Base-by-base conservation (phyloP, 371 early-diverging fungal species). In the Thermomucor indicae-seudaticae region DNA sequence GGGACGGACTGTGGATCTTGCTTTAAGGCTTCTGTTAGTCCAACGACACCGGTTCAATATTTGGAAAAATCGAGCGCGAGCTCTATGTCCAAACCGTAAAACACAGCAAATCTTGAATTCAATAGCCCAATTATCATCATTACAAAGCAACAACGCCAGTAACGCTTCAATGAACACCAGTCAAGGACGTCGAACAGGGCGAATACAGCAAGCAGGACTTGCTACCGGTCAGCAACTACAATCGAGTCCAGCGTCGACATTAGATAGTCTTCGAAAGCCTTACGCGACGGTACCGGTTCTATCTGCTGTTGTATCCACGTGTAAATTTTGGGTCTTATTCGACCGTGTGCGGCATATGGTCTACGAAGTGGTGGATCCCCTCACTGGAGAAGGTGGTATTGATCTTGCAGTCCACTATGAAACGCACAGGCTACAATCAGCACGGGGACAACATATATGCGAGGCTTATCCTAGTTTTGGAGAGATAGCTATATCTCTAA, bases 271-370 rank as follows among this genome's bases (percentile, higher is more conserved):
- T 11, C 41, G 42, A 0, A 41, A 38, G 41, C 19, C 43, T 6
- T 49, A 35, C 24, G 14, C 55, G 6, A 50, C 57, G 8, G 57
- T 70, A 12, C 64, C 69, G 12, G 47, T 76, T 22, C 44, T 76
- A 5, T 51, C 52, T 3, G 69, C 68, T 22, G 60, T 66, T 12
- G 34, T 76, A 32, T 58, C 69, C 4, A 54, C 67, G 51, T 60
- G 63, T 11, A 55, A 61, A 39, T 72, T 72, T 20, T 67, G 73
- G 67, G 64, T 67, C 1, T 60, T 72, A 7, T 68, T 72, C 46
- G 71, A 76, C 44, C 52, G 73, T 14, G 62, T 72, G 12, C 58
- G 73, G 17, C 65, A 64, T 28, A 58, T 61, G 3, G 61, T 72
- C 6, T 52, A 72, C 34, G 49, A 55, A 16, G 49, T 48, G 1